phyloP scores from a whole-genome alignment of 495 filamentous ascomycete species.

The Oidiodendron maius region DNA sequence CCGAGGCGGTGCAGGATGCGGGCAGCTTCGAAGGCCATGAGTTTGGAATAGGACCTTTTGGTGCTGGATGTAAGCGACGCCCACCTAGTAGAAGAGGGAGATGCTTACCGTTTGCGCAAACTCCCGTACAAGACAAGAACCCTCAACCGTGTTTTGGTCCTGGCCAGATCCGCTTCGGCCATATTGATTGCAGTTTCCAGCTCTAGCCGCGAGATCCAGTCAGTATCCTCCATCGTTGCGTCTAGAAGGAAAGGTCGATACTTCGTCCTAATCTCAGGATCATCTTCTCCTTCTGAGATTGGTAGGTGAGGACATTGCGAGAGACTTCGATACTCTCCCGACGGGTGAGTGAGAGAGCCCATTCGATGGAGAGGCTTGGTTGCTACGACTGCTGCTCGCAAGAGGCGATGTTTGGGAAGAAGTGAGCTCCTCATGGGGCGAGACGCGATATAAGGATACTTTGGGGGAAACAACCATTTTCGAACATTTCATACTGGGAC shows the following conservation, averaged over 20 bases:
- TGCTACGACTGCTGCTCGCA: background rate
- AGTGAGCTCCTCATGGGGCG: background rate
- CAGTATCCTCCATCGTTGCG: constrained; percentile 26
- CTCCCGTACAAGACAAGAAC: constrained; percentile 62
- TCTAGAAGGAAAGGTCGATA: constrained; percentile 55
- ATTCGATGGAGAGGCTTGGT: constrained; percentile 6
- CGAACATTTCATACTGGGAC: background rate
- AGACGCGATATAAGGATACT: background rate
- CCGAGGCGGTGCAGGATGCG: constrained; percentile 62
- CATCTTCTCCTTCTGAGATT: constrained; percentile 40
- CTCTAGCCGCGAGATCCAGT: constrained; percentile 55
- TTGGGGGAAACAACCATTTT: background rate
- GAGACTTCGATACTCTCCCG: constrained; percentile 8
- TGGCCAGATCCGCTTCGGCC: constrained; percentile 37
- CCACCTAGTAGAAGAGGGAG: background rate
- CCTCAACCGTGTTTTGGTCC: constrained; percentile 43
- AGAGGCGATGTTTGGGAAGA: background rate
- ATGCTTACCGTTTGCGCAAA: constrained; percentile 38
- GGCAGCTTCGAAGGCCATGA: constrained; percentile 55
- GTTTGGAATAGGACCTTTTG: constrained; percentile 51
- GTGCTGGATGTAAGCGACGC: background rate
- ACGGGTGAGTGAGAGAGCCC: constrained; percentile 1
- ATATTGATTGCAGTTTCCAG: constrained; percentile 48
- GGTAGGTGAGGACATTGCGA: constrained; percentile 31
- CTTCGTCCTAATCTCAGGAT: constrained; percentile 35